Conservation (phyloP, 371 early-diverging fungal genomes). For the Mortierella sp. region DNA sequence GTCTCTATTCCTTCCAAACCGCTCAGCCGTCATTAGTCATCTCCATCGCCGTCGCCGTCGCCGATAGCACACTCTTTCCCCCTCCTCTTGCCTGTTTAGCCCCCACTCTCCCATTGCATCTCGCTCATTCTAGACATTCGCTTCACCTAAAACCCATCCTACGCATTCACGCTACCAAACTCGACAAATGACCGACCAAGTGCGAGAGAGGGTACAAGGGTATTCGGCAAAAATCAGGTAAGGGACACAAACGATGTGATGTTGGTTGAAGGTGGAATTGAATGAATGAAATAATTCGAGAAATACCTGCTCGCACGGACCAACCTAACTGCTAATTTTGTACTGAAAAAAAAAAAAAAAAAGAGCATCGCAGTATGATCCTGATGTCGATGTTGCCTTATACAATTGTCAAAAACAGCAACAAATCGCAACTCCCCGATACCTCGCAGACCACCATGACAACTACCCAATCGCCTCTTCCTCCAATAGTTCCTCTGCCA, state of each 20-base stretch:
- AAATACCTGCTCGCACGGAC: background rate
- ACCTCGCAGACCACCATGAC: conserved; percentile 3
- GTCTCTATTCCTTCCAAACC: background rate
- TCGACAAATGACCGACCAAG: conserved; percentile 13
- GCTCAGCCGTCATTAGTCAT: background rate
- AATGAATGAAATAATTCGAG: background rate
- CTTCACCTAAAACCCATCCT: background rate
- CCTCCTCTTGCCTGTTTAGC: background rate
- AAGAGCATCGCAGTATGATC: conserved; percentile 42
- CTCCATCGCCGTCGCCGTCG: background rate
- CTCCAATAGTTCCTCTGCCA: conserved; percentile 9
- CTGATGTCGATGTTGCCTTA: conserved; percentile 17
- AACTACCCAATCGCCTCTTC: conserved; percentile 14
- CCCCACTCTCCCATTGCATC: background rate
- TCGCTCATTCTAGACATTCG: background rate
- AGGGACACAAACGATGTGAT: background rate
- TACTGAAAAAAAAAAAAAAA: too few relatives aligned
- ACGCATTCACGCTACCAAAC: background rate
- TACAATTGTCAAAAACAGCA: conserved; percentile 21
- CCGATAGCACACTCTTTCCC: too few relatives aligned
- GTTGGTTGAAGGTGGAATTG: background rate
- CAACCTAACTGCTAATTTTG: background rate
- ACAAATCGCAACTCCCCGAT: conserved; percentile 15
- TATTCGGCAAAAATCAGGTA: conserved; percentile 47
- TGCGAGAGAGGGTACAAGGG: background rate